These are phyloP conservation scores for Ceratobasidium theobromae DNA, from an alignment of 1,284 basidiomycete species.

Conservation along the genomic window DNA sequence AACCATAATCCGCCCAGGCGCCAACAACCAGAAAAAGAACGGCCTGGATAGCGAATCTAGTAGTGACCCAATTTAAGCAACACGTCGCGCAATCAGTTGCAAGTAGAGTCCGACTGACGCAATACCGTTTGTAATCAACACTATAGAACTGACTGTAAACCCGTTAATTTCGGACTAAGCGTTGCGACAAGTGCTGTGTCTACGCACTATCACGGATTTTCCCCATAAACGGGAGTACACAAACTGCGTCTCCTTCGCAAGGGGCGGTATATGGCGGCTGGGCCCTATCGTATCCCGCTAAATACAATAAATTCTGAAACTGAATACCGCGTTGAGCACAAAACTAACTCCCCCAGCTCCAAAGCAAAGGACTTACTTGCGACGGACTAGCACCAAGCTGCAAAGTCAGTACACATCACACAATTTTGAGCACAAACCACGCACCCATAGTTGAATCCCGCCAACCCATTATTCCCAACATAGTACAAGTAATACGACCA, in stretches of 20 bases:
- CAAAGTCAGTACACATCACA: background rate
- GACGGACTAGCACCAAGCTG: background rate
- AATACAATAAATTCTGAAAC: slow-evolving; percentile 71
- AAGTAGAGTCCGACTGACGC: slow-evolving; percentile 7
- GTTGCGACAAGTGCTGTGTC: no score
- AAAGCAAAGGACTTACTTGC: background rate
- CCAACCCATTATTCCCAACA: slow-evolving; percentile 70
- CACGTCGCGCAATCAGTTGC: background rate
- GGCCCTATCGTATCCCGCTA: slow-evolving; percentile 68
- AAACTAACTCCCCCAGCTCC: background rate
- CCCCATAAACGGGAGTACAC: slow-evolving; percentile 69
- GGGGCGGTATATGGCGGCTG: slow-evolving; percentile 55
- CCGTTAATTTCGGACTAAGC: background rate
- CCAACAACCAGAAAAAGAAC: slow-evolving; percentile 64
- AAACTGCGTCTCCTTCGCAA: slow-evolving; percentile 54
- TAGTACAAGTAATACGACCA: slow-evolving; percentile 75
- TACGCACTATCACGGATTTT: slow-evolving; percentile 58
- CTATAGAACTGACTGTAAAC: slow-evolving; percentile 68
- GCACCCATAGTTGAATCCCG: slow-evolving; percentile 69
- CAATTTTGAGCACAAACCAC: slow-evolving; percentile 47
- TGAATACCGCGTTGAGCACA: slow-evolving; percentile 42
- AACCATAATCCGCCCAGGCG: slow-evolving; percentile 77
- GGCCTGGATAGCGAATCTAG: slow-evolving; percentile 72
- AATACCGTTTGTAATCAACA: slow-evolving; percentile 69
- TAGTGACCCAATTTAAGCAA: slow-evolving; percentile 7